These are phyloP conservation scores for Trametes cubensis DNA, from an alignment of 768 basidiomycete species.

Conservation along the genomic window DNA sequence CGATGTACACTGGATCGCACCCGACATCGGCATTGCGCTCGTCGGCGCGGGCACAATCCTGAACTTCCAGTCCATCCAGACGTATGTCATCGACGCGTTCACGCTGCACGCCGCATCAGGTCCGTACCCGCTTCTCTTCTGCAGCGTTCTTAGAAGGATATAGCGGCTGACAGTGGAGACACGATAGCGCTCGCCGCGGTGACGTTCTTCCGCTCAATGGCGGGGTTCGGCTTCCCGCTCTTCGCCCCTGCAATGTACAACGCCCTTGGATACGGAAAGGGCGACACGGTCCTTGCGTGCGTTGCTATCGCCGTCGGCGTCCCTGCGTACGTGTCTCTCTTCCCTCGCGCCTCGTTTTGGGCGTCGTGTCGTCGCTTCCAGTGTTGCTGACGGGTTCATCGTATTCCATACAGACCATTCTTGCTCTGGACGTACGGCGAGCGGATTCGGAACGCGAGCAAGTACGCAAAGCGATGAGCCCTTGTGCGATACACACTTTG, in stretches of 20 bases:
- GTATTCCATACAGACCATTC: conserved; percentile 38
- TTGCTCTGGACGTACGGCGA: conserved; percentile 50
- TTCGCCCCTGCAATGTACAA: conserved; percentile 73
- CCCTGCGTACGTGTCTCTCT: conserved; percentile 48
- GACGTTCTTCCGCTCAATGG: conserved; percentile 60
- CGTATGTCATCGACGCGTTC: conserved; percentile 69
- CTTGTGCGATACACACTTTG: neutral
- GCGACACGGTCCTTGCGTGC: conserved; percentile 64
- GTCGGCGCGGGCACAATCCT: conserved; percentile 62
- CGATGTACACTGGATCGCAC: conserved; percentile 66
- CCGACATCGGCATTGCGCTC: conserved; percentile 63
- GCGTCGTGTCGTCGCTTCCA: conserved; percentile 27
- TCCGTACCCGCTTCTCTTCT: conserved; percentile 31
- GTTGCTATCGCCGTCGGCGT: conserved; percentile 61
- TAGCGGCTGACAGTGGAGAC: neutral
- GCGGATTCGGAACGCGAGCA: conserved; percentile 43
- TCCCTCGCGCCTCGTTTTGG: neutral
- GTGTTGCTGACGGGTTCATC: conserved; percentile 34
- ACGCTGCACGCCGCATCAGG: conserved; percentile 69
- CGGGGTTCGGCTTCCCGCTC: conserved; percentile 78
- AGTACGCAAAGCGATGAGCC: conserved; percentile 14
- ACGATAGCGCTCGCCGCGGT: conserved; percentile 64
- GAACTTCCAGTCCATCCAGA: conserved; percentile 62
- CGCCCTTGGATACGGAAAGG: conserved; percentile 69
- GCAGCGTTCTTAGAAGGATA: too few relatives aligned